These are phyloP conservation scores for Entonaema liquescens DNA, from an alignment of 495 filamentous ascomycete species.

Conservation along the genomic window DNA sequence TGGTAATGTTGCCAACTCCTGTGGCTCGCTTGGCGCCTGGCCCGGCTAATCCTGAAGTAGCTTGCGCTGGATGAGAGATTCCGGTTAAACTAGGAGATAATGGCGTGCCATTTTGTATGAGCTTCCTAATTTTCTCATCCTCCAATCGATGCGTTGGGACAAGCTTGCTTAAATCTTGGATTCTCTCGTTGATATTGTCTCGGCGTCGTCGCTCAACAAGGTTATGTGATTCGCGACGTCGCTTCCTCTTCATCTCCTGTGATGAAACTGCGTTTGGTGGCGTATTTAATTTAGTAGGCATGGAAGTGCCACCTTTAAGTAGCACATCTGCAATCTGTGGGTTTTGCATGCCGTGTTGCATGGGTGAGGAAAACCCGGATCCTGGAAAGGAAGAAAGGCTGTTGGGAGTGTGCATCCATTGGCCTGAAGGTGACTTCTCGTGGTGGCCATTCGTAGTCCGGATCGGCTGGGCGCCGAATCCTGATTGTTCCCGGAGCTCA, in stretches of 20 bases:
- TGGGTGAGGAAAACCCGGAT: slow-evolving; percentile 80
- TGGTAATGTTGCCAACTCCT: slow-evolving; percentile 83
- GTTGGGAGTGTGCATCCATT: slow-evolving; percentile 80
- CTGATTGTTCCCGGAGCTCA: slow-evolving; percentile 49
- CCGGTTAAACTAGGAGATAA: slow-evolving; percentile 79
- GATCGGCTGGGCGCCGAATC: slow-evolving; percentile 79
- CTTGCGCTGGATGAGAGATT: slow-evolving; percentile 69
- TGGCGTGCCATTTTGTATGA: slow-evolving; percentile 87
- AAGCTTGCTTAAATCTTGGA: slow-evolving; percentile 92
- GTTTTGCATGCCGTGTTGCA: slow-evolving; percentile 57
- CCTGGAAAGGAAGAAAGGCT: slow-evolving; percentile 82
- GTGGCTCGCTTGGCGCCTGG: slow-evolving; percentile 81
- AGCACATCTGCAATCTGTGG: slow-evolving; percentile 61
- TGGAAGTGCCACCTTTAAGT: slow-evolving; percentile 62
- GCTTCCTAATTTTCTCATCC: slow-evolving; percentile 95
- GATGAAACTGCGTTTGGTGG: slow-evolving; percentile 64
- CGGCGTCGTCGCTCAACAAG: slow-evolving; percentile 91
- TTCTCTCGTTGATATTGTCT: slow-evolving; percentile 98
- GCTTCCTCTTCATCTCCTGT: slow-evolving; percentile 91
- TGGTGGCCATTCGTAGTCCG: slow-evolving; percentile 71
- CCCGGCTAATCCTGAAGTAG: slow-evolving; percentile 89
- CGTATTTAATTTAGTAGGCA: slow-evolving; percentile 62
- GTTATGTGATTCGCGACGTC: slow-evolving; percentile 94
- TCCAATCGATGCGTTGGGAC: slow-evolving; percentile 93
- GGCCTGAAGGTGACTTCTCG: slow-evolving; percentile 81